Conservation (phyloP, 2,329 filamentous ascomycete genomes). For the Chalara sp. region DNA sequence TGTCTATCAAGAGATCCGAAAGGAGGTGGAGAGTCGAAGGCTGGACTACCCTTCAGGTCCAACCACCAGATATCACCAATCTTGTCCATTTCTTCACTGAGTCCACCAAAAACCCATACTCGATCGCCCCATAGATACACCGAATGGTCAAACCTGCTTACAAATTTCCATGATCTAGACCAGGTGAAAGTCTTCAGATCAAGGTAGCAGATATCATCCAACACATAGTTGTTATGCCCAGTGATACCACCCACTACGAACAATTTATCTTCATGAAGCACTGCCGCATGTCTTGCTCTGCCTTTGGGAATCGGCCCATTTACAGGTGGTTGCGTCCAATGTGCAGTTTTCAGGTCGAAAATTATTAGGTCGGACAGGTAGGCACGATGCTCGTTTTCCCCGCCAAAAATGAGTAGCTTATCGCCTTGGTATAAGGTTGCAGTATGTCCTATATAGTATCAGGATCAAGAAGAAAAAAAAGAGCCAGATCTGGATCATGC, state of each 20-base stretch:
- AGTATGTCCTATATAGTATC: conserved; percentile 65
- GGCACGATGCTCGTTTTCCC: conserved; percentile 94
- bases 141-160: conserved; percentile 89
- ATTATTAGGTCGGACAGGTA: conserved; percentile 95
- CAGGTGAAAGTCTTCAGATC: conserved; percentile 97
- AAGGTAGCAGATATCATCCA: conserved; percentile 94
- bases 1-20: conserved; percentile 42
- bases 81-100: conserved; percentile 95
- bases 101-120: conserved; percentile 93
- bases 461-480: background rate
- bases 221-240: conserved; percentile 81
- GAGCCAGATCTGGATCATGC: conserved; percentile 17
- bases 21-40: conserved; percentile 67
- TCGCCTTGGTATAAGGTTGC: conserved; percentile 89
- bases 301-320: conserved; percentile 81
- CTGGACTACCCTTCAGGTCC: conserved; percentile 83
- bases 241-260: conserved; percentile 96
- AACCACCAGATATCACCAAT: conserved; percentile 96
- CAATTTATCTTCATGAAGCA: conserved; percentile 92
- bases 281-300: conserved; percentile 81
- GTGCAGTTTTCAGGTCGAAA: conserved; percentile 87
- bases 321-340: conserved; percentile 91
- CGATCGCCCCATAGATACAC: conserved; percentile 88
- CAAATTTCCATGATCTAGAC: conserved; percentile 94
- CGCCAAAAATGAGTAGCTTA: conserved; percentile 94